phyloP scores from a whole-genome alignment of 225 moss, liverwort and hornwort genomes.

The Ulota crispa region DNA sequence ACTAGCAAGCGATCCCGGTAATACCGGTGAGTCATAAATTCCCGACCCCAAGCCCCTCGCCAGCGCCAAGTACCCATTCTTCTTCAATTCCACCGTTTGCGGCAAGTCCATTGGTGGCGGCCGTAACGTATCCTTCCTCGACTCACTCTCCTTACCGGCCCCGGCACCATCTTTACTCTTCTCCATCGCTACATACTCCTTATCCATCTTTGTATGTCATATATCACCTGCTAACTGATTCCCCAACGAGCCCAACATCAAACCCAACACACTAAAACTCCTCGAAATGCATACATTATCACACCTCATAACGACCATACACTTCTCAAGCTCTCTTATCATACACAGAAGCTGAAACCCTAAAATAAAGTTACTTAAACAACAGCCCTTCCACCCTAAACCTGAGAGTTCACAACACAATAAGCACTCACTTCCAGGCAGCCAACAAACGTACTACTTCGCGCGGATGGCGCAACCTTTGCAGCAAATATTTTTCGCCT shows the following conservation, averaged over 20 bases:
- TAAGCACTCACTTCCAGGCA: neutral
- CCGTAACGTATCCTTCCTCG: neutral
- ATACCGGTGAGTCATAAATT: slow-evolving; percentile 6
- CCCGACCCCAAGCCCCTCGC: slow-evolving; percentile 19
- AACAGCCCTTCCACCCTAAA: neutral
- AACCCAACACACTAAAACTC: neutral
- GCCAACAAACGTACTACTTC: neutral
- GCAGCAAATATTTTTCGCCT: neutral
- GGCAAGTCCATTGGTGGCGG: neutral
- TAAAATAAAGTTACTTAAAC: neutral
- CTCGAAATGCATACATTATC: neutral
- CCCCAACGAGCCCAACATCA: neutral
- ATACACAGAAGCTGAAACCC: neutral
- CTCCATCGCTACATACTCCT: slow-evolving; percentile 23
- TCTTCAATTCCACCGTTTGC: slow-evolving; percentile 29
- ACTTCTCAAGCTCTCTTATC: neutral
- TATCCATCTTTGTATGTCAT: slow-evolving; percentile 7
- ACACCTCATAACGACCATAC: neutral
- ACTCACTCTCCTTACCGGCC: neutral
- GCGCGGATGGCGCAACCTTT: neutral
- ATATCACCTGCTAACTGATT: neutral
- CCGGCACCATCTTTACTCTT: neutral
- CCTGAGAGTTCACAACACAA: neutral
- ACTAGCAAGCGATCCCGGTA: slow-evolving; percentile 4
- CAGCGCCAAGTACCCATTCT: slow-evolving; percentile 39